Evolutionary conservation across 257 asterid genomes (phyloP).

Genomic region (Lycium barbarum): DNA sequence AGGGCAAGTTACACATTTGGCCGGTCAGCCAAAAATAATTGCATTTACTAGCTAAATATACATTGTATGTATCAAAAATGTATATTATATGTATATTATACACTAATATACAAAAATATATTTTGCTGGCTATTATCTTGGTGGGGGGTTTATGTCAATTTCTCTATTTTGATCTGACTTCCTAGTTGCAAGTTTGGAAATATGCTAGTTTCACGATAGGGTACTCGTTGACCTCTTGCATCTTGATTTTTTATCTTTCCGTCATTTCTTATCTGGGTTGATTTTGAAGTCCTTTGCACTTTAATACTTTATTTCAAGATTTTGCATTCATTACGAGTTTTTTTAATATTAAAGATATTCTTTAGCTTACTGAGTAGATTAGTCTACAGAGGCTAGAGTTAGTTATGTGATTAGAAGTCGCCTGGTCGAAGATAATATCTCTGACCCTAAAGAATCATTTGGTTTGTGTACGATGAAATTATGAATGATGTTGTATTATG

Average conservation of each 20-base stretch:
- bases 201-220: not conserved
- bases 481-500: not conserved
- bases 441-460: not conserved
- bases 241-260: not conserved
- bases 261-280: not conserved
- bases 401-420: not conserved
- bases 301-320: not conserved
- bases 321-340: not conserved
- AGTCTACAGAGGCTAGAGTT: conserved; percentile 5
- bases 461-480: not conserved
- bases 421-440: not conserved
- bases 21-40: no score
- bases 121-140: no score
- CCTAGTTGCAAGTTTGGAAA: not conserved
- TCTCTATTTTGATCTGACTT: not conserved
- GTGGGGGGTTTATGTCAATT: no score
- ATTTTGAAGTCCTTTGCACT: not conserved
- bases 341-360: not conserved
- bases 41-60: no score
- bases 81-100: no score
- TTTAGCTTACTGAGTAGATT: not conserved
- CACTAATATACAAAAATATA: no score
- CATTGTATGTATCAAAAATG: no score
- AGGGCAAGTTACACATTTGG: no score
- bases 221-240: not conserved